phyloP scores from a whole-genome alignment of 176 grass and related monocot genomes.

The Carex littledalei region DNA sequence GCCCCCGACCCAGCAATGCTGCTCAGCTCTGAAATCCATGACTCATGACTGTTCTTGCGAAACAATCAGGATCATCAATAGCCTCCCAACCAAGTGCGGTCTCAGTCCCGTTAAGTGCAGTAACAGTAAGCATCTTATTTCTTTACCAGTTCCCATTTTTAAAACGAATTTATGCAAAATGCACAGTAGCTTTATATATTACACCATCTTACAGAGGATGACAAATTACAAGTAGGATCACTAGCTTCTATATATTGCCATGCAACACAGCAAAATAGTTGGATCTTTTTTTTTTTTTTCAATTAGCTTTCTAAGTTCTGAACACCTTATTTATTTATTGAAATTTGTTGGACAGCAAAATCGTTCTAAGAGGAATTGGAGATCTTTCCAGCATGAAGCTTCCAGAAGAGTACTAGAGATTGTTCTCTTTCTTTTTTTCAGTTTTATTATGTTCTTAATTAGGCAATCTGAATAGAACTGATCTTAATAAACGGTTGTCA shows the following conservation, averaged over 20 bases:
- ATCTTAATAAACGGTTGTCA: slow-evolving; percentile 18
- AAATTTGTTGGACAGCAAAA: background rate
- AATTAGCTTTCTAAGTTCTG: background rate
- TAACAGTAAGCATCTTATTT: slow-evolving; percentile 38
- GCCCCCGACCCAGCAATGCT: slow-evolving; percentile 52
- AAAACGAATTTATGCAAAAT: background rate
- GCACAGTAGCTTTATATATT: background rate
- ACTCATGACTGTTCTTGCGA: slow-evolving; percentile 49
- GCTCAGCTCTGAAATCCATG: slow-evolving; percentile 44
- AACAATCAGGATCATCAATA: slow-evolving; percentile 60
- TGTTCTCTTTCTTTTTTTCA: background rate
- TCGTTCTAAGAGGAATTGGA: background rate
- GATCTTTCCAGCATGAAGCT: background rate
- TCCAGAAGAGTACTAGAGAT: background rate
- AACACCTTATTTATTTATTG: background rate
- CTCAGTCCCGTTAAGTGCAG: slow-evolving; percentile 42
- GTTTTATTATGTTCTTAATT: background rate
- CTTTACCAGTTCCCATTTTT: background rate
- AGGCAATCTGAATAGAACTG: background rate
- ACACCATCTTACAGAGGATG: background rate
- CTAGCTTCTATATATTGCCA: background rate
- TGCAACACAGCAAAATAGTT: background rate
- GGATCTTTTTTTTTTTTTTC: too few species aligned
- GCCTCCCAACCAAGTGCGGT: slow-evolving; percentile 64
- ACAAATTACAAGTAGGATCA: background rate